Evolutionary conservation across 2,329 filamentous ascomycete species (phyloP).

Genomic region (Epichloe amarillans): DNA sequence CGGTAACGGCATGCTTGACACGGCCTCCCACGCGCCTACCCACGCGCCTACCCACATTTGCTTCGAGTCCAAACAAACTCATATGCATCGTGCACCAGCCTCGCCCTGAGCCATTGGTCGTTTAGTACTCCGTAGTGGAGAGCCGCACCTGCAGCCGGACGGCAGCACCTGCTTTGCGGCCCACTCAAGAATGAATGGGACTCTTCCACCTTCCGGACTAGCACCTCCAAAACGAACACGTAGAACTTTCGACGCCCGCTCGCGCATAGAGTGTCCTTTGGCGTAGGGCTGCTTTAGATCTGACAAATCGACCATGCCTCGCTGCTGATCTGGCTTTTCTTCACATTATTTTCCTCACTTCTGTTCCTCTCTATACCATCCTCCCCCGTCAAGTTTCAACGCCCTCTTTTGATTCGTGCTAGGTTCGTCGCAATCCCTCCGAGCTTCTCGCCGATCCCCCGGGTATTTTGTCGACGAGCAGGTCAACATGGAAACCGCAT

Average conservation of each 20-base stretch:
- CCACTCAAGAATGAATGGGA: conserved; percentile 2
- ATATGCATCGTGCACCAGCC: no score
- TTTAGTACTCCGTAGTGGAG: no score
- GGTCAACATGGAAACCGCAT: conserved; percentile 48
- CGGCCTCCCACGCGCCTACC: neutral
- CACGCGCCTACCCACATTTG: no score
- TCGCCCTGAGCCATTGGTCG: no score
- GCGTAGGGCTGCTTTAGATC: conserved; percentile 12
- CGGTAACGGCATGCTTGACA: neutral
- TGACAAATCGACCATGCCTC: conserved; percentile 18
- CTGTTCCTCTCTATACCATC: neutral
- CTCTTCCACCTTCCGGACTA: conserved; percentile 5
- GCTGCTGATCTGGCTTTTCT: conserved; percentile 4
- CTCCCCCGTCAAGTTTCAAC: neutral
- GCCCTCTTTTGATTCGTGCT: neutral
- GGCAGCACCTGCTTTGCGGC: neutral
- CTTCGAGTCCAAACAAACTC: no score
- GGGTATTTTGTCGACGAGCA: conserved; percentile 6
- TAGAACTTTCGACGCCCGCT: conserved; percentile 10
- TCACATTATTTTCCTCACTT: neutral
- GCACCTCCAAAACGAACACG: conserved; percentile 14
- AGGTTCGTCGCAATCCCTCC: conserved; percentile 1
- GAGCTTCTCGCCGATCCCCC: neutral
- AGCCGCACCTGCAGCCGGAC: neutral
- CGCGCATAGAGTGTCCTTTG: neutral